Conservation (phyloP, 2,329 filamentous ascomycete genomes). For the Sporothrix dimorphospora region DNA sequence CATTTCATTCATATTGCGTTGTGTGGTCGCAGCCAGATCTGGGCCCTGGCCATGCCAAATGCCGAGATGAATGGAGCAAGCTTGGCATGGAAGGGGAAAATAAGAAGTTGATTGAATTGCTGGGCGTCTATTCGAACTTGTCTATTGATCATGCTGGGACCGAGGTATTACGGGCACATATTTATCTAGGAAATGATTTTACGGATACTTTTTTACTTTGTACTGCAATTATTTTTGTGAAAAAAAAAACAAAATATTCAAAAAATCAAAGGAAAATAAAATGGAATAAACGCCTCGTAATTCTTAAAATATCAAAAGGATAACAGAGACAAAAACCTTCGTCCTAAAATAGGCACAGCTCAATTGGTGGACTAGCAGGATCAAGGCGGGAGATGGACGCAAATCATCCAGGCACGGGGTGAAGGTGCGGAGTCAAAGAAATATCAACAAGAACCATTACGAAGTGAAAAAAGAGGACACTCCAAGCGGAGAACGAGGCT, state of each 20-base stretch:
- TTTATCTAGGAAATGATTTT: background rate
- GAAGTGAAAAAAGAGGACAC: too few species aligned
- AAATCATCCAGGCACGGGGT: conserved; percentile 13
- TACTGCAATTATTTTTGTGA: background rate
- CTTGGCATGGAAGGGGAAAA: conserved; percentile 10
- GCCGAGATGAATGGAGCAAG: conserved; percentile 16
- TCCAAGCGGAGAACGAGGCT: conserved; percentile 10
- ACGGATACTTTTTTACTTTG: background rate
- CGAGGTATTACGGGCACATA: too few species aligned
- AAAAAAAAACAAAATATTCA: too few species aligned
- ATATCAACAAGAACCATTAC: background rate
- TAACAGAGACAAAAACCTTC: background rate
- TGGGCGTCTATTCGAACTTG: background rate
- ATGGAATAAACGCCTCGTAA: too few species aligned
- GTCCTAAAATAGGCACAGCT: conserved; percentile 3
- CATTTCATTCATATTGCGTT: background rate
- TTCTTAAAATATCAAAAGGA: background rate
- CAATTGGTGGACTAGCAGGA: background rate
- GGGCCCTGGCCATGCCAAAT: background rate
- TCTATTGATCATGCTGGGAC: background rate
- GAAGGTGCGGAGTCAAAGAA: background rate
- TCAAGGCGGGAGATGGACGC: background rate
- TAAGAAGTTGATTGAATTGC: background rate
- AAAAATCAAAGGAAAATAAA: too few species aligned
- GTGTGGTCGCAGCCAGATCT: conserved; percentile 12